Percentiles rank a stretch among this genome's conserved stretches.
Evolutionary conservation across 331 rosid species (phyloP).

Genomic region (Dryas integrifolia): DNA sequence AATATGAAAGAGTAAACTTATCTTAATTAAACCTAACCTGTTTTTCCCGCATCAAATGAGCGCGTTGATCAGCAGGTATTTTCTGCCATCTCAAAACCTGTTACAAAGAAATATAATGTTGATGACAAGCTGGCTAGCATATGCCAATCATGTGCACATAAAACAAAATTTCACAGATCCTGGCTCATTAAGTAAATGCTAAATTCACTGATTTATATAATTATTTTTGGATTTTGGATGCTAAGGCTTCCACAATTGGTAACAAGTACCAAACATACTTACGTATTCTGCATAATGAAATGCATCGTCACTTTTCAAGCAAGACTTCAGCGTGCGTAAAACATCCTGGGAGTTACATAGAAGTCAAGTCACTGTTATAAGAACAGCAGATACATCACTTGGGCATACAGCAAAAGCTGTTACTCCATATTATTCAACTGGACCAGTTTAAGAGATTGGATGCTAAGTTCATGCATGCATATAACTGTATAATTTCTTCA

Average conservation of each 20-base stretch:
- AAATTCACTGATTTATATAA: neutral
- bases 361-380: neutral
- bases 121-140: neutral
- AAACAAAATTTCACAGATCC: neutral
- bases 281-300: conserved; percentile 76
- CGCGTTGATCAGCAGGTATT: conserved; percentile 90
- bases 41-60: conserved; percentile 79
- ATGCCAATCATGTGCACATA: conserved; percentile 7
- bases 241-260: neutral
- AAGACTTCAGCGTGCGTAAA: conserved; percentile 59
- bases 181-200: neutral
- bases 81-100: conserved; percentile 91
- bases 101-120: conserved; percentile 12
- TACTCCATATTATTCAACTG: neutral
- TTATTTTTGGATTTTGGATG: neutral
- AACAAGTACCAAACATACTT: conserved; percentile 35
- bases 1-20: neutral
- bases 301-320: conserved; percentile 63
- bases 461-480: conserved; percentile 4
- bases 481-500: too few species aligned
- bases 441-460: neutral
- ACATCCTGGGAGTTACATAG: conserved; percentile 50
- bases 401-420: neutral
- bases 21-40: conserved; percentile 52
- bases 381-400: neutral